phyloP scores from a whole-genome alignment of 208 protist genomes.

The Novymonas esmeraldas region DNA sequence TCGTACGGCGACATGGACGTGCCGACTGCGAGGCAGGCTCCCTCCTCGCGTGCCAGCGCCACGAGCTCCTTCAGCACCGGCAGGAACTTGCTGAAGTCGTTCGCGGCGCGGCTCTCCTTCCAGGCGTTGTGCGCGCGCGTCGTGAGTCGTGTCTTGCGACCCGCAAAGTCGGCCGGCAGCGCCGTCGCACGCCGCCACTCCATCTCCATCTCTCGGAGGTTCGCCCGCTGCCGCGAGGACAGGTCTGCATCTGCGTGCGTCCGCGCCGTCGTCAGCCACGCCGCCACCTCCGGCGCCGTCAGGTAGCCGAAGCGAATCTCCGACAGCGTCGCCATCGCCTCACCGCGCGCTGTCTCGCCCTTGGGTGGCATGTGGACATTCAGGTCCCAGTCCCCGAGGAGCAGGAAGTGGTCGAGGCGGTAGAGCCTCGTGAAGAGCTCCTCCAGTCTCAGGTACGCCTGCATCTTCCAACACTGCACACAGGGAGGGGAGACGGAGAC shows the following conservation, averaged over 20 bases:
- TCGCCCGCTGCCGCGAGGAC: slow-evolving; percentile 37
- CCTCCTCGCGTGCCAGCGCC: slow-evolving; percentile 51
- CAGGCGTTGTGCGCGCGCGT: slow-evolving; percentile 39
- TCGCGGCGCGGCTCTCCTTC: slow-evolving; percentile 43
- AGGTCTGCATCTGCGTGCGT: too few relatives aligned
- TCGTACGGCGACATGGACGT: too few relatives aligned
- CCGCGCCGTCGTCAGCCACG: too few relatives aligned
- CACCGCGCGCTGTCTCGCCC: slow-evolving; percentile 30
- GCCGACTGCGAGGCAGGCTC: slow-evolving; percentile 29
- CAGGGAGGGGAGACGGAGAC: not conserved
- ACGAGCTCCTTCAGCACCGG: slow-evolving; percentile 56
- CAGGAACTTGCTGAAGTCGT: slow-evolving; percentile 53
- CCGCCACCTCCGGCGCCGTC: too few relatives aligned
- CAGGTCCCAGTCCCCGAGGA: slow-evolving; percentile 52
- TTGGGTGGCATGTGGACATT: slow-evolving; percentile 55
- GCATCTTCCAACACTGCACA: not conserved
- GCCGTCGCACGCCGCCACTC: slow-evolving; percentile 27
- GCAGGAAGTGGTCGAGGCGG: slow-evolving; percentile 39
- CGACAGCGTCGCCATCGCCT: slow-evolving; percentile 44
- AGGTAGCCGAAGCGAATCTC: too few relatives aligned
- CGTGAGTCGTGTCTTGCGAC: slow-evolving; percentile 33
- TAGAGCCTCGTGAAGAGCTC: slow-evolving; percentile 39
- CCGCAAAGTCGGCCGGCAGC: slow-evolving; percentile 43
- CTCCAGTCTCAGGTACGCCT: slow-evolving; percentile 56
- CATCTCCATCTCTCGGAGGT: slow-evolving; percentile 61